Conservation (phyloP, 2,329 filamentous ascomycete species). For the Knoxdaviesia capensis region DNA sequence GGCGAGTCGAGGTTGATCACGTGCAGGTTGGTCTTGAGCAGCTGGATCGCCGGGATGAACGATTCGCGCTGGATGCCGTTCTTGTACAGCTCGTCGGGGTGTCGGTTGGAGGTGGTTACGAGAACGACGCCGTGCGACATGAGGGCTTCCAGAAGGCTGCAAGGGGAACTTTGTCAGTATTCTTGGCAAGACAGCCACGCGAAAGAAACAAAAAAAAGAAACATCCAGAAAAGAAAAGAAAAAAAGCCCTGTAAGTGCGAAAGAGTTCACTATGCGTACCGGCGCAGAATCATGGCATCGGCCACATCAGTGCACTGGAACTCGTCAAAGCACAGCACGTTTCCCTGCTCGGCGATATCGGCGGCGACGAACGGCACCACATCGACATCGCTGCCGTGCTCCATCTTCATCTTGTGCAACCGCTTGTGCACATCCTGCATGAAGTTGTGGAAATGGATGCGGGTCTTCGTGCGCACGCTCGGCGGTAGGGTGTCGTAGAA, state of each 20-base stretch:
- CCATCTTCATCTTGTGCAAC: conserved; percentile 75
- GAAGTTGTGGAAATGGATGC: conserved; percentile 98
- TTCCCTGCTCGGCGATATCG: conserved; percentile 70
- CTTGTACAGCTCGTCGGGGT: conserved; percentile 90
- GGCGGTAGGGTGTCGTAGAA: conserved; percentile 83
- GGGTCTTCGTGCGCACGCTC: conserved; percentile 62
- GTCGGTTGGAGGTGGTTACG: conserved; percentile 91
- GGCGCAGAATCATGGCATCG: conserved; percentile 89
- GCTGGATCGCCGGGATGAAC: conserved; percentile 85
- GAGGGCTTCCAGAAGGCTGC: conserved; percentile 60
- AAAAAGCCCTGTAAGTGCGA: neutral
- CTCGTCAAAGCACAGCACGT: conserved; percentile 92
- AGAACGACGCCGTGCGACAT: conserved; percentile 96
- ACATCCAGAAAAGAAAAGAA: neutral
- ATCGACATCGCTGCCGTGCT: conserved; percentile 76
- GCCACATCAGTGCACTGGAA: conserved; percentile 98
- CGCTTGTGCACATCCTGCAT: conserved; percentile 96
- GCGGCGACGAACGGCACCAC: conserved; percentile 82
- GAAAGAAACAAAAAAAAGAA: too few relatives aligned
- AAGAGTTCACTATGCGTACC: conserved; percentile 19
- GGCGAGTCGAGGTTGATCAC: conserved; percentile 90
- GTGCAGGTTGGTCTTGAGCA: conserved; percentile 65
- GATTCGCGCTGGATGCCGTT: conserved; percentile 93
- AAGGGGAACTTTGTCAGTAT: neutral
- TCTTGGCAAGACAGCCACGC: neutral